phyloP scores from a whole-genome alignment of 352 stramenopile genomes.

The Phytophthora hibernalis region DNA sequence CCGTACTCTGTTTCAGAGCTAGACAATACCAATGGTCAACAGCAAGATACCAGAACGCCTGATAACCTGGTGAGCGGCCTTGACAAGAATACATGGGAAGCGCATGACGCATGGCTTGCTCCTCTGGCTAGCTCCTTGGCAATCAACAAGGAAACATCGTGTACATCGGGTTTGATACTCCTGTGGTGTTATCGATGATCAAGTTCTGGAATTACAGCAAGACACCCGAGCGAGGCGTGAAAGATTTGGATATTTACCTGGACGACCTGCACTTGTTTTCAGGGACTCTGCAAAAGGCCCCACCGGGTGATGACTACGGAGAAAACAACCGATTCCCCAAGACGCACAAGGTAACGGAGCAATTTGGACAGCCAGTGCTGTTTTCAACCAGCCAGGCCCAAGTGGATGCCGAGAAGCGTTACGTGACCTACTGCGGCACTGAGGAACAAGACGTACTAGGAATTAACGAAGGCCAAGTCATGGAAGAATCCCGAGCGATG shows the following conservation, averaged over 20 bases:
- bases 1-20: conserved; percentile 68
- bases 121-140: conserved; percentile 76
- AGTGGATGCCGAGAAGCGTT: conserved; percentile 73
- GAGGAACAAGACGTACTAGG: conserved; percentile 90
- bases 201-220: conserved; percentile 93
- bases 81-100: conserved; percentile 84
- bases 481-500: conserved; percentile 84
- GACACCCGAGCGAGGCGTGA: conserved; percentile 81
- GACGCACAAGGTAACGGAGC: conserved; percentile 51
- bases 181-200: conserved; percentile 79
- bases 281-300: conserved; percentile 63
- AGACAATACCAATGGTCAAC: conserved; percentile 18
- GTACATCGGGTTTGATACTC: conserved; percentile 75
- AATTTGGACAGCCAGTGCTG: conserved; percentile 85
- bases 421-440: conserved; percentile 70
- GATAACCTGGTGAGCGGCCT: conserved; percentile 69
- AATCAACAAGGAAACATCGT: conserved; percentile 68
- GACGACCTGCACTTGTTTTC: conserved; percentile 89
- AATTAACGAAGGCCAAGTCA: conserved; percentile 91
- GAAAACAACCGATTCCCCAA: conserved; percentile 44
- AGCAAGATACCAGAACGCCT: conserved; percentile 55
- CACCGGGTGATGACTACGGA: conserved; percentile 24
- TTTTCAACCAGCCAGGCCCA: conserved; percentile 76
- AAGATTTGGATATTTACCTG: conserved; percentile 86
- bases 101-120: conserved; percentile 74